A percentile compares a stretch with the other conserved stretches of the same genome.
Conservation (phyloP, 2,329 filamentous ascomycete genomes). For the Colletotrichum liaoningense region DNA sequence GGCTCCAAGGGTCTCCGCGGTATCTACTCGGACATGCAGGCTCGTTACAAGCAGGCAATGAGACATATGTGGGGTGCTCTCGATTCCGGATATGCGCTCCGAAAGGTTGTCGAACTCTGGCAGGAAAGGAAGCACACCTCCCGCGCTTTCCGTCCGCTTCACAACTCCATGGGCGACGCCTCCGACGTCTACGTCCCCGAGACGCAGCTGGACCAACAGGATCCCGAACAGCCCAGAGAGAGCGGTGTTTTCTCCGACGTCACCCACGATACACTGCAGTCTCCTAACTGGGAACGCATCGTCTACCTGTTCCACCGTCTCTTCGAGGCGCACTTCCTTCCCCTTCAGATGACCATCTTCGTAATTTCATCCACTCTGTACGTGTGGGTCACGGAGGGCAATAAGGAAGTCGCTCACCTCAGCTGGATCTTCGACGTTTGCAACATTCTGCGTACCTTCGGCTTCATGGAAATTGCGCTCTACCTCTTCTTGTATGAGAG, state of each 20-base stretch:
- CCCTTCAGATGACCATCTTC: slow-evolving; percentile 74
- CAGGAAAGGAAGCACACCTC: slow-evolving; percentile 67
- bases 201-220: slow-evolving; percentile 50
- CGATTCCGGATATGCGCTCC: slow-evolving; percentile 74
- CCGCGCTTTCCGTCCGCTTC: slow-evolving; percentile 66
- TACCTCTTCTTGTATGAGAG: slow-evolving; percentile 76
- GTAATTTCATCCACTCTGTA: slow-evolving; percentile 73
- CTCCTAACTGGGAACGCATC: slow-evolving; percentile 66
- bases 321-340: slow-evolving; percentile 81
- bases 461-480: slow-evolving; percentile 71
- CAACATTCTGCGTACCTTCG: slow-evolving; percentile 68
- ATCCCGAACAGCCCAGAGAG: slow-evolving; percentile 55
- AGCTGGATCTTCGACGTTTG: slow-evolving; percentile 70
- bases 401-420: slow-evolving; percentile 63
- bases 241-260: slow-evolving; percentile 67
- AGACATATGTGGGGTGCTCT: slow-evolving; percentile 83
- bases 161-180: slow-evolving; percentile 59
- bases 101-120: slow-evolving; percentile 68
- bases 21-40: slow-evolving; percentile 67
- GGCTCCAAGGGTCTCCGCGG: slow-evolving; percentile 64
- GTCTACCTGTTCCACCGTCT: slow-evolving; percentile 72
- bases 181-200: slow-evolving; percentile 62
- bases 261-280: slow-evolving; percentile 61
- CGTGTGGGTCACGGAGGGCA: slow-evolving; percentile 62
- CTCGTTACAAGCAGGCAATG: slow-evolving; percentile 78